These are phyloP conservation scores for Plectranthus barbatus DNA, from an alignment of 257 asterid species.

Conservation along the genomic window DNA sequence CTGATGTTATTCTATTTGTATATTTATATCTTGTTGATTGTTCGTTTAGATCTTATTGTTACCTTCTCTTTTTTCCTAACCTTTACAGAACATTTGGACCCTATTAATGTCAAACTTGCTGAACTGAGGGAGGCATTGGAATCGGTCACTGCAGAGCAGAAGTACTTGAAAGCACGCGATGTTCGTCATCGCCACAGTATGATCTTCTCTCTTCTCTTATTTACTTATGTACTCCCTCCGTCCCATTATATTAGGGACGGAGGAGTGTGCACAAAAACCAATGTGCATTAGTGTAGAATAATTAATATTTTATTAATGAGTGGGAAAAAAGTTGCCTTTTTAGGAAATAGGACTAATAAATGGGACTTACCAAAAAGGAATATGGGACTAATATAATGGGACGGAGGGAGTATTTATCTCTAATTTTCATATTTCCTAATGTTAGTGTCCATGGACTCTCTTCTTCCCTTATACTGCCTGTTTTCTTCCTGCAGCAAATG, in stretches of 20 bases:
- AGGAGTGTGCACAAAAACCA: too few species aligned
- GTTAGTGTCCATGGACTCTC: not conserved
- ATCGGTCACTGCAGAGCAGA: slow-evolving; percentile 89
- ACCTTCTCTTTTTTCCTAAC: not conserved
- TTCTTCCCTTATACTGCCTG: not conserved
- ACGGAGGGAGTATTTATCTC: too few species aligned
- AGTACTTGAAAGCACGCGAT: slow-evolving; percentile 88
- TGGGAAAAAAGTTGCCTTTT: too few species aligned
- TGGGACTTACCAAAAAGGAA: too few species aligned
- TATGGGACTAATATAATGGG: too few species aligned
- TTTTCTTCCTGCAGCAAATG: slow-evolving; percentile 63
- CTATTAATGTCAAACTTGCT: slow-evolving; percentile 92
- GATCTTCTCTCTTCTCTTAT: slow-evolving; percentile 10
- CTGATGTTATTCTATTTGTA: not conserved
- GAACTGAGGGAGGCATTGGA: slow-evolving; percentile 95
- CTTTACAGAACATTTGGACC: slow-evolving; percentile 73
- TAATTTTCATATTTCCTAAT: not conserved
- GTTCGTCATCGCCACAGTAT: slow-evolving; percentile 93
- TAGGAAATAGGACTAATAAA: too few species aligned
- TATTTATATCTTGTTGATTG: not conserved
- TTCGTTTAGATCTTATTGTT: not conserved
- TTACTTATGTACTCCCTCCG: not conserved
- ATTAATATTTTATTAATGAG: too few species aligned
- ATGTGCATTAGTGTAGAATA: too few species aligned
- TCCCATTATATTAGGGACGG: too few species aligned